A percentile compares a stretch with the other conserved stretches of the same genome.
These are phyloP conservation scores for Fusarium multiceps DNA, from an alignment of 2,329 filamentous ascomycete genomes.

Conservation along the genomic window DNA sequence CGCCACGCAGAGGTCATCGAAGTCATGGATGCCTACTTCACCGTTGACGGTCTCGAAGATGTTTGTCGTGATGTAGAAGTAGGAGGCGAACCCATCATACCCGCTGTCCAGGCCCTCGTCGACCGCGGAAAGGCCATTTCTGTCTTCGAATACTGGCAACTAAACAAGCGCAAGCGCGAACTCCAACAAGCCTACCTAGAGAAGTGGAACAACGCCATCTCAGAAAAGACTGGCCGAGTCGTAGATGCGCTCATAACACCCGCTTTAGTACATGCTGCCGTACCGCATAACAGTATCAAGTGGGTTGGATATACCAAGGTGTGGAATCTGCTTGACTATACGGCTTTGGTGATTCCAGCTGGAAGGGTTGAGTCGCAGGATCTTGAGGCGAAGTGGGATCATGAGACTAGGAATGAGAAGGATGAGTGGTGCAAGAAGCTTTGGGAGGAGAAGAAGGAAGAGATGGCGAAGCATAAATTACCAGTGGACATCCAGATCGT, in stretches of 20 bases:
- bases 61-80: slow-evolving; percentile 64
- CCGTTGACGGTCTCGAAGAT: slow-evolving; percentile 72
- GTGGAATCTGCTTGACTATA: slow-evolving; percentile 48
- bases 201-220: slow-evolving; percentile 64
- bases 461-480: neutral
- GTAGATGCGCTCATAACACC: slow-evolving; percentile 70
- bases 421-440: slow-evolving; percentile 21
- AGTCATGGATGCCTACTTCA: slow-evolving; percentile 71
- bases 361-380: slow-evolving; percentile 19
- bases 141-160: slow-evolving; percentile 74
- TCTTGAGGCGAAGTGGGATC: neutral
- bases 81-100: slow-evolving; percentile 69
- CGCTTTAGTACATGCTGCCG: slow-evolving; percentile 69
- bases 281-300: slow-evolving; percentile 55
- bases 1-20: slow-evolving; percentile 66
- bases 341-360: slow-evolving; percentile 43
- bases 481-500: slow-evolving; percentile 31
- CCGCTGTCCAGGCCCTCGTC: slow-evolving; percentile 67
- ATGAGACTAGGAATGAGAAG: slow-evolving; percentile 9
- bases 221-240: slow-evolving; percentile 54
- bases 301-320: slow-evolving; percentile 60
- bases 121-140: slow-evolving; percentile 65
- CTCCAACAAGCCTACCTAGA: slow-evolving; percentile 60
- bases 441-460: slow-evolving; percentile 13
- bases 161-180: slow-evolving; percentile 67